Conservation (phyloP, 176 grass and related monocot genomes). For the Panicum miliaceum region DNA sequence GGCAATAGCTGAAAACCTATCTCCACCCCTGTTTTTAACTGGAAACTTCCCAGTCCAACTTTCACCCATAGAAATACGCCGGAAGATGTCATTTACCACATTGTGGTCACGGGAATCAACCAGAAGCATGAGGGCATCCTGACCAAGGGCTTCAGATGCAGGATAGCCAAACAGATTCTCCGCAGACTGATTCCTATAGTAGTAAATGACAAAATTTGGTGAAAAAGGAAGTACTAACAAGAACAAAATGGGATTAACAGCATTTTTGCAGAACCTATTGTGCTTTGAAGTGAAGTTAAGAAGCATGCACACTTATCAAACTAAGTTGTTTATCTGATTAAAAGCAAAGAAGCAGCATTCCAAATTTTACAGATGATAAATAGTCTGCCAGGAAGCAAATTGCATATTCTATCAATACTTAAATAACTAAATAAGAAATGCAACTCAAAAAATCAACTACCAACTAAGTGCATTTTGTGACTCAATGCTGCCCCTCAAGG, state of each 20-base stretch:
- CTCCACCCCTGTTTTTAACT: slow-evolving; percentile 74
- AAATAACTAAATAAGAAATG: slow-evolving; percentile 23
- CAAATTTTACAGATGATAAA: not conserved
- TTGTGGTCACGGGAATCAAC: slow-evolving; percentile 60
- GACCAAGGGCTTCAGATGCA: slow-evolving; percentile 78
- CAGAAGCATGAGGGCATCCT: slow-evolving; percentile 74
- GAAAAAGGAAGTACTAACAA: slow-evolving; percentile 20
- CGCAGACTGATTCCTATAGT: slow-evolving; percentile 80
- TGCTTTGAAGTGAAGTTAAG: slow-evolving; percentile 13
- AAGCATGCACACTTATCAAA: not conserved
- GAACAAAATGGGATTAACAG: not conserved
- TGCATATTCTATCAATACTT: slow-evolving; percentile 20
- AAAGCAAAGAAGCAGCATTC: not conserved
- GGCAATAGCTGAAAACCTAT: slow-evolving; percentile 72
- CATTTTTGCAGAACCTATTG: not conserved
- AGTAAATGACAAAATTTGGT: slow-evolving; percentile 24
- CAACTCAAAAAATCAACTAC: slow-evolving; percentile 17
- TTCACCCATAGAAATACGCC: slow-evolving; percentile 64
- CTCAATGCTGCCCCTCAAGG: not conserved
- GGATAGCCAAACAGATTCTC: slow-evolving; percentile 87
- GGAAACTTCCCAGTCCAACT: slow-evolving; percentile 93
- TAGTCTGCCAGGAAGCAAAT: not conserved
- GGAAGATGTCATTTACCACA: slow-evolving; percentile 64
- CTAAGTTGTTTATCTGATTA: not conserved
- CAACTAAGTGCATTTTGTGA: not conserved